A percentile compares a stretch with the other conserved stretches of the same genome.
These are phyloP conservation scores for Porphyrellus cyaneotinctus DNA, from an alignment of 768 basidiomycete species.

Conservation along the genomic window DNA sequence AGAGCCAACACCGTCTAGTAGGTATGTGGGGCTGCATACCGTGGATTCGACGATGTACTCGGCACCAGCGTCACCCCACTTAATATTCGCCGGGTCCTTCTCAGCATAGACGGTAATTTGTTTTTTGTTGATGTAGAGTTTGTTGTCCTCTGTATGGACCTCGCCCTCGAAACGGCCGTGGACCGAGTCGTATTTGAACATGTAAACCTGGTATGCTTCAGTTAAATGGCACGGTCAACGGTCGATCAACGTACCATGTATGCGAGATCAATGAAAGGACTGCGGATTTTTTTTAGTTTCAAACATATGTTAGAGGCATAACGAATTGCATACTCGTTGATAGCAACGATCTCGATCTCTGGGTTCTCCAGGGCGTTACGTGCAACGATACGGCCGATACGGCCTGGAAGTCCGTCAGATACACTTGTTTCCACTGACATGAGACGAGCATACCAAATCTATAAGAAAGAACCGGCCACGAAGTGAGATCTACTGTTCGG, in stretches of 20 bases:
- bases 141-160: constrained; percentile 79
- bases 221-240: background rate
- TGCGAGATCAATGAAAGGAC: constrained; percentile 94
- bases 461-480: constrained; percentile 9
- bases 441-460: constrained; percentile 63
- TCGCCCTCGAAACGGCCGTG: constrained; percentile 90
- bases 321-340: constrained; percentile 76
- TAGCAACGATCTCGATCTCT: constrained; percentile 81
- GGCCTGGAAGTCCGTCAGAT: constrained; percentile 50
- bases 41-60: constrained; percentile 97
- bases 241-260: constrained; percentile 73
- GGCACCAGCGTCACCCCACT: constrained; percentile 78
- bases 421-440: background rate
- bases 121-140: constrained; percentile 83
- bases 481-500: constrained; percentile 13
- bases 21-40: constrained; percentile 38
- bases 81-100: constrained; percentile 81
- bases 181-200: constrained; percentile 97
- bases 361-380: constrained; percentile 82
- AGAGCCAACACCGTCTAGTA: background rate
- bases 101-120: constrained; percentile 75
- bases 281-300: too few species aligned
- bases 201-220: constrained; percentile 66
- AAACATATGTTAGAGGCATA: background rate
- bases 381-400: constrained; percentile 98